Base-by-base conservation (phyloP, 768 basidiomycete genomes). In the Xerocomellus dryophilus region DNA sequence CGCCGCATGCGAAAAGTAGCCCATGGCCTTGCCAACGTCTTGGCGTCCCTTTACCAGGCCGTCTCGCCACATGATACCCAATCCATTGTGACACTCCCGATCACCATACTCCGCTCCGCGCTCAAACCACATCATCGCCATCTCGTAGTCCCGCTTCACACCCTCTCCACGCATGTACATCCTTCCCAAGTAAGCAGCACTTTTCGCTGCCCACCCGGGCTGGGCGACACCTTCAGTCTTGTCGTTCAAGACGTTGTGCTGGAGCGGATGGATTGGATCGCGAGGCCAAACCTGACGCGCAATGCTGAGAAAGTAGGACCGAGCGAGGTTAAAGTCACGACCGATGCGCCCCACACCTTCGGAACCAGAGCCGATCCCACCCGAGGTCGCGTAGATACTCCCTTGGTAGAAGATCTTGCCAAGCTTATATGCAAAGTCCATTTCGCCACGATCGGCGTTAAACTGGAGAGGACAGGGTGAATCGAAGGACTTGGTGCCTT, bases 401-500 rank as follows among this genome's bases (percentile, higher is more conserved):
- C 97, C 97, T 66, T 94, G 90, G 66, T 99, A 98, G 73, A 88
- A 96, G 10, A 98, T 90, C 71, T 92, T 88, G n/a, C 93, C 97
- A 2, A 98, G 80, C 15, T 91, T 84, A 70, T 90, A 93, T 2
- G 93, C 93, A 67, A 92, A 96, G 58, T 88, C 85, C 47, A 83
- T 83, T 61, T 94, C 91, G 25, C 92, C 93, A 25, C 93, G 84
- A 62, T 98, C 93, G 7, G 96, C 92, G 47, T 98, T 97, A 72
- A 96, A 99, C 88, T 96, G 58, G 20, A 58, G 35, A 52, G 27
- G 35, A 54, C 36, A 54, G 40, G n/a, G 38, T 58, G 27, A 47
- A 38, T 43, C 8, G 11, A 36, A 21, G 15, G 3, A 18, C 12
- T 27, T 0, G 31, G 15, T 20, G 17, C 7, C 14, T 11, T 35